These are phyloP conservation scores for Phytophthora foliorum DNA, from an alignment of 352 stramenopile species.

Conservation along the genomic window DNA sequence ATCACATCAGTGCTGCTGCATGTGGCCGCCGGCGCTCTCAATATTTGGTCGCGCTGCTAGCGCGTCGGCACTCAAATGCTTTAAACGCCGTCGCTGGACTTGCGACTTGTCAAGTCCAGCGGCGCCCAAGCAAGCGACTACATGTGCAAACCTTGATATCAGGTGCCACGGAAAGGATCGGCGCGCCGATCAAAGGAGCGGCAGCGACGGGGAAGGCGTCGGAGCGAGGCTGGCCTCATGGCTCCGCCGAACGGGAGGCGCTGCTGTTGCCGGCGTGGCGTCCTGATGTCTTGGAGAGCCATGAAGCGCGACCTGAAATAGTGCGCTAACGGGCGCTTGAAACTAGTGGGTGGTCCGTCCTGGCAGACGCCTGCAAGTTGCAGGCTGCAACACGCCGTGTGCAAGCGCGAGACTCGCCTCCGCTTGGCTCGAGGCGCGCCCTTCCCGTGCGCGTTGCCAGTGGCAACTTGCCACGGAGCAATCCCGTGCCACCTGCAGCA, in stretches of 20 bases:
- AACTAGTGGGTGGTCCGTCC: slow-evolving; percentile 15
- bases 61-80: slow-evolving; percentile 1
- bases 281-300: neutral
- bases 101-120: neutral
- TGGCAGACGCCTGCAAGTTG: slow-evolving; percentile 15
- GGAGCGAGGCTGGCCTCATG: slow-evolving; percentile 20
- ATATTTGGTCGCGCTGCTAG: neutral
- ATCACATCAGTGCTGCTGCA: slow-evolving; percentile 20
- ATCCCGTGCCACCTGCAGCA: slow-evolving; percentile 1
- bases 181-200: slow-evolving; percentile 15
- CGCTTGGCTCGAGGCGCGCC: slow-evolving; percentile 2
- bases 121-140: neutral
- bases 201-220: neutral
- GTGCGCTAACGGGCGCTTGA: neutral
- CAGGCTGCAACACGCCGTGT: slow-evolving; percentile 19
- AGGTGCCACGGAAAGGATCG: slow-evolving; percentile 17
- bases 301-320: neutral
- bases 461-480: neutral
- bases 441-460: neutral
- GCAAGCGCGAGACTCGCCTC: slow-evolving; percentile 17
- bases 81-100: neutral
- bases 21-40: neutral
- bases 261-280: neutral
- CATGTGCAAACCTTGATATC: slow-evolving; percentile 24
- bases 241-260: neutral